phyloP scores from a whole-genome alignment of 495 filamentous ascomycete species.

The Hyaloscypha hepaticicola region DNA sequence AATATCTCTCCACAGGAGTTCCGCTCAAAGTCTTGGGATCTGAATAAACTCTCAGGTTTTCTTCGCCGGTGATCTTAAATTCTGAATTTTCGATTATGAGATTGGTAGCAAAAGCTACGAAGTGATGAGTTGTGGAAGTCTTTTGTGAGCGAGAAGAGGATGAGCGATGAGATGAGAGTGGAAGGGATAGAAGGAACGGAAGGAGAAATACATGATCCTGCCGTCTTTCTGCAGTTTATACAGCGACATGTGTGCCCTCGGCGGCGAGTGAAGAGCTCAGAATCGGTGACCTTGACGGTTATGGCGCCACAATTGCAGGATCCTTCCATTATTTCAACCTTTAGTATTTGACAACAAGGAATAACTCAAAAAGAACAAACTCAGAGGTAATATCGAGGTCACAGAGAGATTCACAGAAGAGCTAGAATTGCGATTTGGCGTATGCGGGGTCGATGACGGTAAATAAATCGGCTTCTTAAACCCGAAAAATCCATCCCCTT shows the following conservation, averaged over 20 bases:
- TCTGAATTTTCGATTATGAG: conserved; percentile 42
- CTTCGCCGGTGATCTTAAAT: conserved; percentile 37
- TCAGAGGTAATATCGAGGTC: no score
- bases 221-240: conserved; percentile 41
- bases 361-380: no score
- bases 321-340: conserved; percentile 27
- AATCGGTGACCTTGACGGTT: conserved; percentile 39
- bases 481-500: no score
- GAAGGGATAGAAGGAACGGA: neutral
- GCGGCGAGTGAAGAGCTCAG: conserved; percentile 37
- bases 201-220: conserved; percentile 36
- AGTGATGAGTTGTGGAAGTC: no score
- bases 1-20: conserved; percentile 39
- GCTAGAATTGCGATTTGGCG: no score
- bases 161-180: neutral
- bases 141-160: conserved; percentile 1
- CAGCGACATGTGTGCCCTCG: conserved; percentile 41
- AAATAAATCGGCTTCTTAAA: no score
- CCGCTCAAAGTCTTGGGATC: conserved; percentile 40
- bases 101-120: conserved; percentile 30
- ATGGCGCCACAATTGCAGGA: conserved; percentile 42
- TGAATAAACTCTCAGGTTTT: conserved; percentile 38
- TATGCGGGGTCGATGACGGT: no score
- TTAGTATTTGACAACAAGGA: no score
- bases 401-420: no score